Evolutionary conservation across 2,329 filamentous ascomycete species (phyloP), one percentile per base, ranked within the genome.

Genomic region (Aspergillus sp.): DNA sequence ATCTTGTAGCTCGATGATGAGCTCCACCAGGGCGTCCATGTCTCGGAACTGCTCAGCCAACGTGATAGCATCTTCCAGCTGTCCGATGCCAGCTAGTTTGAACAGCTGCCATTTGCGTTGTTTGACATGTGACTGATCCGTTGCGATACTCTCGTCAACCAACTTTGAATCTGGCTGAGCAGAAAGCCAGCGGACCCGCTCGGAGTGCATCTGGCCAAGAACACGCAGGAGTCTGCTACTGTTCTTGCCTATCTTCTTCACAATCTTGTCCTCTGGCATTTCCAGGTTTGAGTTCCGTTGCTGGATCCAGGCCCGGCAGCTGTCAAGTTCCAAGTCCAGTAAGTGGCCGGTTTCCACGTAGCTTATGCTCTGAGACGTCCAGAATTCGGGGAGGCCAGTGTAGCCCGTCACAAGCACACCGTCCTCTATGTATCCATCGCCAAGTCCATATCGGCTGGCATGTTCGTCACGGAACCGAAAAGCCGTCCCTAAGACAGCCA

Each of bases 381-480:
- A 99, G 42, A 92, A 88, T 54, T 89, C 85, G 0, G 87, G 83
- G 8, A 96, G 78, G 10, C 80, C 82, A 17, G 85, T 80, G 64
- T 90, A 92, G 42, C 83, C 82, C 14, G 79, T 74, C 2, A 76
- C 73, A 9, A 89, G 71, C 20, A 90, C 81, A 6, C 87, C 86
- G 58, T 86, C 76, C 45, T 84, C 77, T 30, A 94, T 70, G 47
- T 82, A 75, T 57, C 91, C 88, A 14, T 81, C 74, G 16, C 81
- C 79, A 4, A 96, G 79, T 2, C 90, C 90, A 66, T 96, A 97
- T 3, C 83, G 72, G 2, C 76, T 73, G 11, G 87, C 77, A 61
- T 93, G 87, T 33, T 82, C 80, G 55, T 81, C 77, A 38, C 94
- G 86, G 69, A 95, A 96, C 1, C 82, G 78, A 61, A 82, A 87